These are phyloP conservation scores for Xylaria sp. DNA, from an alignment of 2,329 filamentous ascomycete species.

Conservation along the genomic window DNA sequence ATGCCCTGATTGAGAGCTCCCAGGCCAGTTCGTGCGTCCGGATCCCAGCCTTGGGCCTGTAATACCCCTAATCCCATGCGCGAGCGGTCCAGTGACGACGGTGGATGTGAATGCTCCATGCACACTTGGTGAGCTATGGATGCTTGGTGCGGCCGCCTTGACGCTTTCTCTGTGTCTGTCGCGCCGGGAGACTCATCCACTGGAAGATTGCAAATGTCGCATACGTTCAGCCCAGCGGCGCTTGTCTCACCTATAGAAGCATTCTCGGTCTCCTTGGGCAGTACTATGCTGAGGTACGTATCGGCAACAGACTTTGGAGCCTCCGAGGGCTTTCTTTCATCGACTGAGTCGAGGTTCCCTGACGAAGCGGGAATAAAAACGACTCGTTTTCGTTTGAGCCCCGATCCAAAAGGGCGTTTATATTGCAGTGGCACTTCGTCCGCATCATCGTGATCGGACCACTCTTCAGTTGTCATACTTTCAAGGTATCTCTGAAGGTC, in stretches of 20 bases:
- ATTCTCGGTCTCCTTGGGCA: conserved; percentile 49
- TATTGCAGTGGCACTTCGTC: conserved; percentile 58
- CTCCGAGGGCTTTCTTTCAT: conserved; percentile 33
- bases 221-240: conserved; percentile 43
- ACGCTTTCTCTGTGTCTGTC: conserved; percentile 7
- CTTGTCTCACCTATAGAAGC: conserved; percentile 19
- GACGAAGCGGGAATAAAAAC: conserved; percentile 63
- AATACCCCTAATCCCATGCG: conserved; percentile 73
- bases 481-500: not conserved
- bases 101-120: conserved; percentile 71
- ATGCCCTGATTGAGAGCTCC: conserved; percentile 75
- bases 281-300: conserved; percentile 70
- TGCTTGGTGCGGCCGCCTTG: conserved; percentile 55
- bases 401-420: conserved; percentile 60
- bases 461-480: conserved; percentile 34
- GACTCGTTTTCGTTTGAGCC: conserved; percentile 59
- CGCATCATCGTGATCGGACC: conserved; percentile 38
- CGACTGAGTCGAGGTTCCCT: conserved; percentile 41
- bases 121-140: conserved; percentile 75
- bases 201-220: conserved; percentile 67
- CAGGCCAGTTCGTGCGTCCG: conserved; percentile 73
- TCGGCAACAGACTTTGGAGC: conserved; percentile 54
- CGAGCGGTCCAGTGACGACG: conserved; percentile 71
- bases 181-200: conserved; percentile 39
- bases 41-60: conserved; percentile 73